Conservation (phyloP, 768 basidiomycete genomes). For the Naganishia kalamii region DNA sequence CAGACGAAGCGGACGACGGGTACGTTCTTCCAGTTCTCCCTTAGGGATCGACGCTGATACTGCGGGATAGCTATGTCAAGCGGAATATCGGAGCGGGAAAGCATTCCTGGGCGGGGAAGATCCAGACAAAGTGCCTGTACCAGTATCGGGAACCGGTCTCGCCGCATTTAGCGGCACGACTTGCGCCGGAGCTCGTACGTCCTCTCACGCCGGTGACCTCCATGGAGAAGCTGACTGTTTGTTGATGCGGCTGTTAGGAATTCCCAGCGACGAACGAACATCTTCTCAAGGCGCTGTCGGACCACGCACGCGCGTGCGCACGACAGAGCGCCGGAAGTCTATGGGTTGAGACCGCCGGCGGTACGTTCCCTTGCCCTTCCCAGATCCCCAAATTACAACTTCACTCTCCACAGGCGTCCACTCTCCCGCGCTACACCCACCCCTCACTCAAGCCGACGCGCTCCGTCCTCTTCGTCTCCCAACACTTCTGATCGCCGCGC, state of each 20-base stretch:
- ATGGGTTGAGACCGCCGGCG: constrained; percentile 93
- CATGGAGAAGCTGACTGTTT: not conserved
- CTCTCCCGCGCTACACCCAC: constrained; percentile 74
- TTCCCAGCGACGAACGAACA: constrained; percentile 60
- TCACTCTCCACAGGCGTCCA: constrained; percentile 55
- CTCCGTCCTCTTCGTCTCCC: constrained; percentile 84
- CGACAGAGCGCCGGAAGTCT: constrained; percentile 50
- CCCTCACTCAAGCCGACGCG: constrained; percentile 70
- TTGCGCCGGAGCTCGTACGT: constrained; percentile 41
- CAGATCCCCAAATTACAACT: not conserved
- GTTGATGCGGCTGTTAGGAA: constrained; percentile 30
- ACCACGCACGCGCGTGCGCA: constrained; percentile 59
- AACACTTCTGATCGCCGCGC: constrained; percentile 77
- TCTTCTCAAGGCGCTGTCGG: constrained; percentile 60
- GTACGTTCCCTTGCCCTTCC: constrained; percentile 37
- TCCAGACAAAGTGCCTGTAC: constrained; percentile 67
- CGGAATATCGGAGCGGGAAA: constrained; percentile 44
- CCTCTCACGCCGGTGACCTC: constrained; percentile 9
- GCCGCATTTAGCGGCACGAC: constrained; percentile 74
- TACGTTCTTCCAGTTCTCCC: constrained; percentile 43
- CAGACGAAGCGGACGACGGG: constrained; percentile 76
- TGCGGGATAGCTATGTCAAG: constrained; percentile 58
- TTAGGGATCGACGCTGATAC: constrained; percentile 4
- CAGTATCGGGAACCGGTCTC: constrained; percentile 83
- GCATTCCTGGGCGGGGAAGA: constrained; percentile 29